Base-by-base conservation (phyloP, 768 basidiomycete genomes). In the Tulasnella sp. region DNA sequence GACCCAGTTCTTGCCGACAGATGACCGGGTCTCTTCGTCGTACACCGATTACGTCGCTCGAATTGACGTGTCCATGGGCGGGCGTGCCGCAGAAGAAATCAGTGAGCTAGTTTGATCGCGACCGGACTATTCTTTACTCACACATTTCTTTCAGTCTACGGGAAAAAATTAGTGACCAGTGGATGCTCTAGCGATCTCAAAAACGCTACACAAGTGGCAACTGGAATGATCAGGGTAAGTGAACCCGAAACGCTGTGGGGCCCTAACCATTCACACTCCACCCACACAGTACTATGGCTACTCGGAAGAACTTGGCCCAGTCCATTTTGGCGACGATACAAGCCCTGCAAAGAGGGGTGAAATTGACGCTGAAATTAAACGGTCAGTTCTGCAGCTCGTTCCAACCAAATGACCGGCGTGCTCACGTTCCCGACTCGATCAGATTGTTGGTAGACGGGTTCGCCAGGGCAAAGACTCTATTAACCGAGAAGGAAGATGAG, bases 41-140 rank as follows among this genome's bases (percentile, higher is more conserved):
- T 86, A 89, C 62, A 93, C 90, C 81, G 91, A 97, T 85, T 95
- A 91, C 84, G 87, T 92, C 68, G 94, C 94, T 24, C 87, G 88
- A 81, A 95, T 99, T 82, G 97, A 98, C 85, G 96, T 98, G 34
- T 91, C 90, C 42, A 93, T 98, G 89, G 97, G 96, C 16, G 97
- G 98, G 31, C 92, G 98, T 74, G 94, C 96, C 8, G 98, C 98
- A 34, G 98, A 99, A 85, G 95, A 94, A 86, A 85, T 98, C 82
- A 90, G 94, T 93, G 83, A 82, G 92, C 84, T 81, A 38, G 31
- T 83, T n/a, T 9, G 36, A 79, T 79, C 14, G 39, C 24, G 44
- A 7, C 27, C 62, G 24, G 5, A 71, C 72, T 82, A 40, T 44
- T 75, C 81, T 75, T 75, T 79, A 74, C 21, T 68, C 4, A 52